phyloP scores from a whole-genome alignment of 306 rosid species.

The Mimosa pudica region DNA sequence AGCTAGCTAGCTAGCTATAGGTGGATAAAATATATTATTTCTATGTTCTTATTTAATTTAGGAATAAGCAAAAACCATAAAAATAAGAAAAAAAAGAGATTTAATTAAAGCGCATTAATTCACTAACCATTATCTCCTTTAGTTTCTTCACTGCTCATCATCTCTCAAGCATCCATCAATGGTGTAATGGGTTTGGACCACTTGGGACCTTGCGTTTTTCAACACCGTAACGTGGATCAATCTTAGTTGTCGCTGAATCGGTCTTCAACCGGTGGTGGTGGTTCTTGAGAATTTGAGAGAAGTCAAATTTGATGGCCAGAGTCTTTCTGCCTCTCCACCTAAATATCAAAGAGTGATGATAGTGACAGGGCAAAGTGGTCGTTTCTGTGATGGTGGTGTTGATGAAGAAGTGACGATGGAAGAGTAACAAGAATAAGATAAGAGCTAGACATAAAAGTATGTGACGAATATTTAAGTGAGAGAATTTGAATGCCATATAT shows the following conservation, averaged over 20 bases:
- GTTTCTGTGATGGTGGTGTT: conserved; percentile 27
- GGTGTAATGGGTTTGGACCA: conserved; percentile 79
- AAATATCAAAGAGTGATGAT: neutral
- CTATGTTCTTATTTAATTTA: neutral
- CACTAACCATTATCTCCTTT: conserved; percentile 33
- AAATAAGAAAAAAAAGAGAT: conserved; percentile 12
- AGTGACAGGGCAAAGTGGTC: conserved; percentile 14
- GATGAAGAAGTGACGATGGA: conserved; percentile 41
- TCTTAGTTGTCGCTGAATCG: conserved; percentile 35
- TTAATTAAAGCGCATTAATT: conserved; percentile 3
- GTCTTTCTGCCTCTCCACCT: conserved; percentile 49
- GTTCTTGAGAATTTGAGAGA: conserved; percentile 52
- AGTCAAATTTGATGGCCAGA: conserved; percentile 56
- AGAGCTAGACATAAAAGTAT: neutral
- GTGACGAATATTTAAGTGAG: conserved; percentile 35
- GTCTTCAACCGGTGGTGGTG: conserved; percentile 21
- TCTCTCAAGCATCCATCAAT: conserved; percentile 37
- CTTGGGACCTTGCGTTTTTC: conserved; percentile 69
- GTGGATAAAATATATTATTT: neutral
- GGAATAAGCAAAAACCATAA: neutral
- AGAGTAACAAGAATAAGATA: neutral
- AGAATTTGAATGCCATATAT: conserved; percentile 53
- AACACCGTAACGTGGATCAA: conserved; percentile 68
- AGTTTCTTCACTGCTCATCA: neutral
- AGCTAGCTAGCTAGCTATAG: neutral